These are phyloP conservation scores for Populus simonii DNA, from an alignment of 345 rosid genomes.

Conservation along the genomic window DNA sequence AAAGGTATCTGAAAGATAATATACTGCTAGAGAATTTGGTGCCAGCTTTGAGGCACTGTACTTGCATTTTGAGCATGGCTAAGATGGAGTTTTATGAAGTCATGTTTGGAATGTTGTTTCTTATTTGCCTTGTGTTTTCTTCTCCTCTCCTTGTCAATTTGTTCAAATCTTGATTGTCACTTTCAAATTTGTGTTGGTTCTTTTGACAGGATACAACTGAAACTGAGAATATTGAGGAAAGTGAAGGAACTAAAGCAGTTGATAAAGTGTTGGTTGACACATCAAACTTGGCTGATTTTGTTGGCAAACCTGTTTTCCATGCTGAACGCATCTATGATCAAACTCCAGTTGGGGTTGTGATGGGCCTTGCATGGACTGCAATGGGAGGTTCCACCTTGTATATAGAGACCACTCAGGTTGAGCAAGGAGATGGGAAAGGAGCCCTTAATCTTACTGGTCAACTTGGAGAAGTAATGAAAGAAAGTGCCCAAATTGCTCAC, in stretches of 20 bases:
- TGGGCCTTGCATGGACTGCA: constrained; percentile 99
- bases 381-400: constrained; percentile 99
- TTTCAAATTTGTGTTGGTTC: background rate
- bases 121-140: background rate
- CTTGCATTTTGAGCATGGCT: background rate
- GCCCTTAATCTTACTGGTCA: constrained; percentile 80
- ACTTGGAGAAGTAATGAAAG: constrained; percentile 99
- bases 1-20: constrained; percentile 32
- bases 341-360: constrained; percentile 93
- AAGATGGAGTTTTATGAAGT: background rate
- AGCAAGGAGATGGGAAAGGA: constrained; percentile 92
- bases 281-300: constrained; percentile 70
- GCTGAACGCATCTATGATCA: constrained; percentile 87
- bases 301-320: constrained; percentile 94
- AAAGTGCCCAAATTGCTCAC: constrained; percentile 94
- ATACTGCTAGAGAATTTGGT: background rate
- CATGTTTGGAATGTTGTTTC: background rate
- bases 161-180: background rate
- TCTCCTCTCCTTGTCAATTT: background rate
- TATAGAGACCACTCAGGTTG: constrained; percentile 80
- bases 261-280: constrained; percentile 65
- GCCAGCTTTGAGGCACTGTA: background rate
- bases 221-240: constrained; percentile 32
- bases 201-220: constrained; percentile 41
- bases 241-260: constrained; percentile 31